A percentile compares a stretch with the other conserved stretches of the same genome.
phyloP scores from a whole-genome alignment of 768 basidiomycete species.

The Tylopilus cervinicoccineus region DNA sequence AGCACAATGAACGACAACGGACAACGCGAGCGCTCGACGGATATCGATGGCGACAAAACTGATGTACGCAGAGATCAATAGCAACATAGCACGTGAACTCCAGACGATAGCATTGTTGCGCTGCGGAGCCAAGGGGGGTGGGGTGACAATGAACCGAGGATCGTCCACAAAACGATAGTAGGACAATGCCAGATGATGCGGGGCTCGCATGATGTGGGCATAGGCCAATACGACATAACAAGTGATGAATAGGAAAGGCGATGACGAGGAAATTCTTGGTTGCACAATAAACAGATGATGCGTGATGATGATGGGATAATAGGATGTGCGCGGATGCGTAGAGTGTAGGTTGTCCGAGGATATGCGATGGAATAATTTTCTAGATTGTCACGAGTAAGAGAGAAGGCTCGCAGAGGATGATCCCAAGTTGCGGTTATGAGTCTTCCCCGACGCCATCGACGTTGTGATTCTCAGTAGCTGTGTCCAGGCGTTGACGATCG shows the following conservation, averaged over 20 bases:
- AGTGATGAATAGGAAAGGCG: constrained; percentile 12
- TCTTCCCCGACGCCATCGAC: constrained; percentile 11
- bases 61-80: constrained; percentile 22
- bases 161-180: constrained; percentile 21
- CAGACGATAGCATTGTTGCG: constrained; percentile 18
- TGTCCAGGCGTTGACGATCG: constrained; percentile 17
- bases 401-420: neutral
- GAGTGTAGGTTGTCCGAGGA: constrained; percentile 26
- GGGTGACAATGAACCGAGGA: neutral
- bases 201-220: constrained; percentile 7
- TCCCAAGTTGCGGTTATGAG: constrained; percentile 8
- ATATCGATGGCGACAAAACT: constrained; percentile 16
- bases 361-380: constrained; percentile 23
- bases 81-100: constrained; percentile 21
- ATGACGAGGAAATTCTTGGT: constrained; percentile 22
- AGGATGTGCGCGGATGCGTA: constrained; percentile 19
- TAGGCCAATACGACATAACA: constrained; percentile 23
- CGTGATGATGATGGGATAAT: constrained; percentile 17
- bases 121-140: neutral
- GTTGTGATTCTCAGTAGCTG: constrained; percentile 5
- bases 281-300: constrained; percentile 29
- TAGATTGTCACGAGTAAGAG: constrained; percentile 12
- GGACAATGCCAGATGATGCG: constrained; percentile 3
- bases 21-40: constrained; percentile 14
- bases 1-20: constrained; percentile 14